phyloP scores from a whole-genome alignment of 2,329 filamentous ascomycete genomes.

The Fusarium ramigenum region DNA sequence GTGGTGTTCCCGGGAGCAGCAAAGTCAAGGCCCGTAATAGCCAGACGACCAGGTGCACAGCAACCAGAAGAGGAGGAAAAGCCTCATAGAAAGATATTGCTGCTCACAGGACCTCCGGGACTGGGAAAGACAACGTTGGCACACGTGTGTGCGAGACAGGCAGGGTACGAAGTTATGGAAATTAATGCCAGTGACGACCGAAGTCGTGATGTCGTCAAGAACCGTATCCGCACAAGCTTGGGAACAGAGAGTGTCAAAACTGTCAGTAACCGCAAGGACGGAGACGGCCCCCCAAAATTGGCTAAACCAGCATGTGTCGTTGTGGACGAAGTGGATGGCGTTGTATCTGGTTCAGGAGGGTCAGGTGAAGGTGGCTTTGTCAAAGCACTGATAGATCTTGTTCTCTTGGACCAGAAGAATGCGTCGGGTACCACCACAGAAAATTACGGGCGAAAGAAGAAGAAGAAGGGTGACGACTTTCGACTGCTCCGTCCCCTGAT shows the following conservation, averaged over 20 bases:
- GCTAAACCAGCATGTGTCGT: slow-evolving; percentile 92
- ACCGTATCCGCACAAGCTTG: slow-evolving; percentile 88
- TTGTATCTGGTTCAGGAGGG: slow-evolving; percentile 79
- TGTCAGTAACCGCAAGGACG: slow-evolving; percentile 68
- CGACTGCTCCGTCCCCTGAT: slow-evolving; percentile 87
- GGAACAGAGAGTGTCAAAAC: slow-evolving; percentile 93
- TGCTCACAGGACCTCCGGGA: slow-evolving; percentile 91
- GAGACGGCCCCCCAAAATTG: slow-evolving; percentile 69
- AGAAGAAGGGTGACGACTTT: slow-evolving; percentile 87
- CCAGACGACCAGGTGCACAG: slow-evolving; percentile 54
- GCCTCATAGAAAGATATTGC: slow-evolving; percentile 84
- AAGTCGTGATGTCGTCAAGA: slow-evolving; percentile 88
- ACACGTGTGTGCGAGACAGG: slow-evolving; percentile 94
- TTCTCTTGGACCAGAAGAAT: slow-evolving; percentile 88
- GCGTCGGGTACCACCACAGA: slow-evolving; percentile 41
- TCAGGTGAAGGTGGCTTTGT: slow-evolving; percentile 94
- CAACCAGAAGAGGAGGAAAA: slow-evolving; percentile 72
- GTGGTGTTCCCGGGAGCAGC: slow-evolving; percentile 85
- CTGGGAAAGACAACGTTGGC: slow-evolving; percentile 96
- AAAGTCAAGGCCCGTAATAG: slow-evolving; percentile 62
- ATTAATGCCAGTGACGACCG: slow-evolving; percentile 98
- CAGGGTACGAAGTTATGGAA: slow-evolving; percentile 95
- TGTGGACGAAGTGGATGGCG: slow-evolving; percentile 96
- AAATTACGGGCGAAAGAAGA: slow-evolving; percentile 59
- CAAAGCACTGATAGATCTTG: slow-evolving; percentile 91